A percentile compares a stretch with the other conserved stretches of the same genome.
Evolutionary conservation across 306 rosid species (phyloP).

Genomic region (Potentilla sterilis): DNA sequence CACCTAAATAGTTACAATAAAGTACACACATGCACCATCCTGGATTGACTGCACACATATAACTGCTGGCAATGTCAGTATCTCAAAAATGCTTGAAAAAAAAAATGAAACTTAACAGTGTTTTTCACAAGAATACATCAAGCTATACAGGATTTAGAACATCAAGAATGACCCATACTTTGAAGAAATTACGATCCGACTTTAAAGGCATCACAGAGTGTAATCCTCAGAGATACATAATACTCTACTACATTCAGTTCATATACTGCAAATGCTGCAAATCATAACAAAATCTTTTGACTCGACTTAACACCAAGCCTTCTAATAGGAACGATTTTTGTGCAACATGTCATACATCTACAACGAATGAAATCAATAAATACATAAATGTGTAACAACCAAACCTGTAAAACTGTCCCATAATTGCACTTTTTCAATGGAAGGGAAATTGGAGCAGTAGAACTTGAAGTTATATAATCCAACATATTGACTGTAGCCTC

Average conservation of each 20-base stretch:
- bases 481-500: constrained; percentile 41
- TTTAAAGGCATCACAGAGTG: not conserved
- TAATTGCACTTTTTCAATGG: constrained; percentile 38
- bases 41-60: not conserved
- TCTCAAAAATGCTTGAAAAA: not conserved
- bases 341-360: not conserved
- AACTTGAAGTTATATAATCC: constrained; percentile 28
- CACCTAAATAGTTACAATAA: not conserved
- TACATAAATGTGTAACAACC: not conserved
- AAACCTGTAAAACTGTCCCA: constrained; percentile 41
- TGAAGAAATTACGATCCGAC: not conserved
- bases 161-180: not conserved
- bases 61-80: not conserved
- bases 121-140: not conserved
- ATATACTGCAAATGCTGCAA: not conserved
- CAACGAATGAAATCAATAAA: not conserved
- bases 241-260: not conserved
- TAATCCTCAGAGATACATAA: not conserved
- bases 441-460: constrained; percentile 35
- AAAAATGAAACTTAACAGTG: not conserved
- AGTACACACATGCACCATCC: not conserved
- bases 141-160: not conserved
- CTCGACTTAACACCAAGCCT: constrained; percentile 1
- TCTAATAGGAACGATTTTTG: not conserved
- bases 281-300: not conserved